These are phyloP conservation scores for Phlegmacium glaucopus DNA, from an alignment of 768 basidiomycete genomes.

Conservation along the genomic window DNA sequence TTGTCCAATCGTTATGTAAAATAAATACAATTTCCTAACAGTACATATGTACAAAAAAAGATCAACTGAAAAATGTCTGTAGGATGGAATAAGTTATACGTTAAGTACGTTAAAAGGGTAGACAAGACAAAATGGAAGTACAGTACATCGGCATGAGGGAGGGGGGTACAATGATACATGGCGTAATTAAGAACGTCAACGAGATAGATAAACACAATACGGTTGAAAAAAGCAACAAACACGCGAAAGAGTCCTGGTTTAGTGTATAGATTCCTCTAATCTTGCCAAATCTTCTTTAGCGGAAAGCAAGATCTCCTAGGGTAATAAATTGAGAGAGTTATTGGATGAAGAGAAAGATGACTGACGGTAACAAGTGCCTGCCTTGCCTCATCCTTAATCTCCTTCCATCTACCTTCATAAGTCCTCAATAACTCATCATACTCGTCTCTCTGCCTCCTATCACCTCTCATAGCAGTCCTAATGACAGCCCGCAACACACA, in stretches of 20 bases:
- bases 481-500: conserved; percentile 57
- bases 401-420: conserved; percentile 68
- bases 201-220: neutral
- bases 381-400: conserved; percentile 64
- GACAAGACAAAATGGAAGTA: no score
- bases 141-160: no score
- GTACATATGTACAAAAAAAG: no score
- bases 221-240: neutral
- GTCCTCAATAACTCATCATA: conserved; percentile 52
- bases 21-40: no score
- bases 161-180: no score
- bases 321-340: neutral
- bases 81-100: no score
- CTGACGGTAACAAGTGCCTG: conserved; percentile 59
- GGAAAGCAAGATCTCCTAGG: conserved; percentile 46
- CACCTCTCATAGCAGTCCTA: conserved; percentile 46
- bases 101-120: no score
- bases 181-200: no score
- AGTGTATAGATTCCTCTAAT: conserved; percentile 29
- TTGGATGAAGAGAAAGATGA: conserved; percentile 2
- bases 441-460: conserved; percentile 44
- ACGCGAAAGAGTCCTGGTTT: neutral
- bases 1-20: no score
- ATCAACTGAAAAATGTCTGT: no score
- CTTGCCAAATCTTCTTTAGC: conserved; percentile 53